A percentile compares a stretch with the other conserved stretches of the same genome.
Evolutionary conservation across 805 yeast genomes (phyloP).

Genomic region (Candida oleophila): DNA sequence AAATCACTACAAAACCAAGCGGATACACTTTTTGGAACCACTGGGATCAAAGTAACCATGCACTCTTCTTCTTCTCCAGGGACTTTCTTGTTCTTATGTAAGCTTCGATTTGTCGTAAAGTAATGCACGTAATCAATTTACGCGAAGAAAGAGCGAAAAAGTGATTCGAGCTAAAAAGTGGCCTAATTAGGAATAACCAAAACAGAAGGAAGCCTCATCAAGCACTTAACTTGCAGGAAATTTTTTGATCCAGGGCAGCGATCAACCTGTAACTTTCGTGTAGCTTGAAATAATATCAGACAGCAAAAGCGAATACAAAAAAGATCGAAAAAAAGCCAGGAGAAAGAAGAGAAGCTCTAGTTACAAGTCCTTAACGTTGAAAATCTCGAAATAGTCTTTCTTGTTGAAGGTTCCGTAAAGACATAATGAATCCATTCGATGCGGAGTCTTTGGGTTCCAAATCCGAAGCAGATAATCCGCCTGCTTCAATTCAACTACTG

Average conservation of each 20-base stretch:
- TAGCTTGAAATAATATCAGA: not conserved
- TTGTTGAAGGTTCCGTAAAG: too few relatives aligned
- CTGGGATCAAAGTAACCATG: too few relatives aligned
- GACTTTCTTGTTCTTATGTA: not conserved
- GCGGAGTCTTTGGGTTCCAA: not conserved
- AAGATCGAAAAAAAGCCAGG: not conserved
- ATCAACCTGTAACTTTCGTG: not conserved
- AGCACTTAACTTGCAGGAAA: not conserved
- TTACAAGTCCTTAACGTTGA: not conserved
- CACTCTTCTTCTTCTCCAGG: not conserved
- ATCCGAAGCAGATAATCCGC: not conserved
- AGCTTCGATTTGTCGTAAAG: not conserved
- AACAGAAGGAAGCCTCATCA: not conserved
- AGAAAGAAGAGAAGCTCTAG: not conserved
- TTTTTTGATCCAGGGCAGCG: constrained; percentile 1
- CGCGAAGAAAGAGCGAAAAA: not conserved
- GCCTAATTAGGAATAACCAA: constrained; percentile 1
- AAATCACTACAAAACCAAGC: too few relatives aligned
- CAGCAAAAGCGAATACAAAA: not conserved
- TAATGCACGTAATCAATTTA: not conserved
- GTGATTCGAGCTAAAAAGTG: not conserved
- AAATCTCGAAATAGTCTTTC: too few relatives aligned
- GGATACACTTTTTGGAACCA: too few relatives aligned
- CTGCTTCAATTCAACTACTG: not conserved
- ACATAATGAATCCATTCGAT: not conserved